A percentile compares a stretch with the other conserved stretches of the same genome.
Conservation (phyloP, 2,329 filamentous ascomycete genomes). For the Colletotrichum tofieldiae region DNA sequence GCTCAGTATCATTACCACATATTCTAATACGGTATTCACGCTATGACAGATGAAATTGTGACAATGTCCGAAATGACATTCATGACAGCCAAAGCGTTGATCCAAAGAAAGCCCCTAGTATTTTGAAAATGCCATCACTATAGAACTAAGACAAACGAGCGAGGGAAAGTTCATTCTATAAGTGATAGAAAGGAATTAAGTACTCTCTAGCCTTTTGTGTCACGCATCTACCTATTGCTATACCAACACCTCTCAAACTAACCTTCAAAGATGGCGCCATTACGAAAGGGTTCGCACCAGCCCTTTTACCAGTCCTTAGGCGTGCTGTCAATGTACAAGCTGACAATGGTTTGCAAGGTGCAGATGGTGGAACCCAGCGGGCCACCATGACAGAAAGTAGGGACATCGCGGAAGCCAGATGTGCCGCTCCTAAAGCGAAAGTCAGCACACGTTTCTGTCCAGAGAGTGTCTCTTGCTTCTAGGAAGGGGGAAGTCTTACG, state of each 20-base stretch:
- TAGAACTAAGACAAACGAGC: too few relatives aligned
- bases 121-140: too few relatives aligned
- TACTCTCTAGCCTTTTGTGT: neutral
- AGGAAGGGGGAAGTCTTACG: neutral
- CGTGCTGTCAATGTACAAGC: conserved; percentile 5
- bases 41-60: too few relatives aligned
- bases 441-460: neutral
- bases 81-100: too few relatives aligned
- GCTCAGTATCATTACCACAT: too few relatives aligned
- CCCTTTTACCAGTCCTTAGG: neutral
- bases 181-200: neutral
- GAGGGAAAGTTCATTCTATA: too few relatives aligned
- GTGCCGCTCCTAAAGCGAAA: conserved; percentile 3
- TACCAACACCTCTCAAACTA: neutral
- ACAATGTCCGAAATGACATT: too few relatives aligned
- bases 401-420: conserved; percentile 17
- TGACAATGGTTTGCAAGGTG: conserved; percentile 3
- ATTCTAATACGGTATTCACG: too few relatives aligned
- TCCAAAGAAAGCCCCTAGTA: too few relatives aligned
- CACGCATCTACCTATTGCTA: neutral
- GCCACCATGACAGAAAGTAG: conserved; percentile 4
- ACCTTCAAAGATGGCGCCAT: neutral
- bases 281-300: neutral
- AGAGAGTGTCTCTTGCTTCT: fast-evolving
- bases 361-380: neutral